Base-by-base conservation (phyloP, 2,329 filamentous ascomycete genomes). In the Fusarium sp. region DNA sequence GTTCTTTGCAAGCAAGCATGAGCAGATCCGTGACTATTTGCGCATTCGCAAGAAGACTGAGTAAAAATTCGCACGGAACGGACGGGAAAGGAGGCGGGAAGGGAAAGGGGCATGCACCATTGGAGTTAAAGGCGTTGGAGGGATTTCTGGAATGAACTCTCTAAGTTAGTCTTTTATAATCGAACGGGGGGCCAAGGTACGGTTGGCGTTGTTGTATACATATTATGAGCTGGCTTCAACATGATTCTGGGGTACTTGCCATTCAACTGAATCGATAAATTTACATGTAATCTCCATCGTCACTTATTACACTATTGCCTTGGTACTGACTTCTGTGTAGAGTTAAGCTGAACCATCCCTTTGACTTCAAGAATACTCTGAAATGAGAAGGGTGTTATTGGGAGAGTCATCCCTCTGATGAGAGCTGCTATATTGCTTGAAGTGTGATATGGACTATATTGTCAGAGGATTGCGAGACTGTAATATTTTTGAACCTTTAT, bases 1-100 rank as follows among this genome's bases (percentile, higher is more conserved):
- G 83, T 97, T 99, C 80, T 99, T 99, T 77, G 94, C 96, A 8
- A 96, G 89, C 61, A 91, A 94, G 75, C 88, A 96, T 74, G 94
- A 98, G 78, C 94, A 97, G 81, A 90, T 99, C 65, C 86, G 89
- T 61, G 89, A 90, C 63, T 98, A 92, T 77, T 84, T 97, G 68
- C 90, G 89, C 75, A 89, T 86, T 69, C 83, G 86, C 58, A 90
- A 88, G 76, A 84, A 83, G 73, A 79, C 80, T 0, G 81, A 82
- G 61, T 81, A 75, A 56, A 39, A 11, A 11, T 5, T 28, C n/a
- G 17, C 8, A 8, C 6, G 11, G 1, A 15, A 33, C n/a, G 14
- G 24, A 33, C n/a, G 14, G 24, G 40, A 22, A 8, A 13, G 19
- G 28, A 19, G 40, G 11, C 28, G 28, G 28, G 28, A 11, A 30